Evolutionary conservation across 73 alveolate species (phyloP).

Genomic region (Paramecium sonneborni): DNA sequence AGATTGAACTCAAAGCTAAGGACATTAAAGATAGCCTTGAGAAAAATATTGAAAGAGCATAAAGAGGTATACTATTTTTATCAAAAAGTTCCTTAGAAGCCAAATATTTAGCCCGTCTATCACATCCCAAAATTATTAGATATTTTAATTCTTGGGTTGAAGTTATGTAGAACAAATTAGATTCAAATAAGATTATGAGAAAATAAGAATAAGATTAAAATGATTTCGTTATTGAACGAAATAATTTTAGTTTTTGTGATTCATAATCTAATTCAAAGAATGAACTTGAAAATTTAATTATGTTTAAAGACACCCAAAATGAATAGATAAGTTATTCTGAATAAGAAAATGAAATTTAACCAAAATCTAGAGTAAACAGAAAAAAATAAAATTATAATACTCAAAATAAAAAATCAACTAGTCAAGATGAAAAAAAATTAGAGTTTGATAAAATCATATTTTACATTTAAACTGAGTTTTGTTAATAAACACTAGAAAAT

Average conservation of each 20-base stretch:
- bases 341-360: neutral
- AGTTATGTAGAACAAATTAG: constrained; percentile 32
- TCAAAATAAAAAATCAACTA: constrained; percentile 1
- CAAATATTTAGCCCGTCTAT: constrained; percentile 54
- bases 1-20: constrained; percentile 11
- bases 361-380: neutral
- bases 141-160: constrained; percentile 68
- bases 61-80: neutral
- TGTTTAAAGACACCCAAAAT: neutral
- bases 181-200: neutral
- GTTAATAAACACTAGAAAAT: constrained; percentile 51
- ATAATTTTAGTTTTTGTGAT: neutral
- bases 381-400: neutral
- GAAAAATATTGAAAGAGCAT: constrained; percentile 10
- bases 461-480: constrained; percentile 57
- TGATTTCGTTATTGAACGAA: constrained; percentile 2
- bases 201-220: constrained; percentile 41
- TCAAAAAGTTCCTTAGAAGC: constrained; percentile 57
- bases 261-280: neutral
- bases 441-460: constrained; percentile 60
- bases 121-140: constrained; percentile 65
- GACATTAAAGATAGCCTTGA: constrained; percentile 28
- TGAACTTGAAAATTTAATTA: constrained; percentile 11
- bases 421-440: constrained; percentile 11
- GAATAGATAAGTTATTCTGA: constrained; percentile 44